Conservation (phyloP, 2,329 filamentous ascomycete genomes). For the Penicillium sp. region DNA sequence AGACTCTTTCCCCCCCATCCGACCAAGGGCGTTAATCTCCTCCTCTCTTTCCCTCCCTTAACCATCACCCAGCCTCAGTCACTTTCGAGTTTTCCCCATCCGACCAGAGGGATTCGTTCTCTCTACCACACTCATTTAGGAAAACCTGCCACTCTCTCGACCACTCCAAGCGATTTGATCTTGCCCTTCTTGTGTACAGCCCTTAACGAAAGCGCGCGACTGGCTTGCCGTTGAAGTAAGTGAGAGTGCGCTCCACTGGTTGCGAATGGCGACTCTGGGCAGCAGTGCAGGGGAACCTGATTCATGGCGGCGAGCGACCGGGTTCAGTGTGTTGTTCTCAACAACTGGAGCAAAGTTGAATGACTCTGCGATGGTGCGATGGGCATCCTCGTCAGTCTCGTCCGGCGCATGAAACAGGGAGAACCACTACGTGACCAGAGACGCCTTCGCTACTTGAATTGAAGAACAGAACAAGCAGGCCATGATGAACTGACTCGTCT, state of each 20-base stretch:
- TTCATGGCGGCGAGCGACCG: background rate
- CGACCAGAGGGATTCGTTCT: conserved; percentile 46
- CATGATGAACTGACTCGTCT: conserved; percentile 7
- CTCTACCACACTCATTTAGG: conserved; percentile 48
- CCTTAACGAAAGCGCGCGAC: conserved; percentile 32
- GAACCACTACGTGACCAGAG: background rate
- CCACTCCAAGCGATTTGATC: conserved; percentile 11
- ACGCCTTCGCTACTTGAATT: background rate
- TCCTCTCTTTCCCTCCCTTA: conserved; percentile 21
- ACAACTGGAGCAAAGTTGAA: background rate
- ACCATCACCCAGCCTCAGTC: conserved; percentile 23
- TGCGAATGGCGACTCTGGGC: background rate
- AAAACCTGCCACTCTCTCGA: conserved; percentile 36
- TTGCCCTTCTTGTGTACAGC: conserved; percentile 33
- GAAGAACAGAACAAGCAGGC: background rate
- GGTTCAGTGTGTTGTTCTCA: background rate
- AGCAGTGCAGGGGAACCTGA: background rate
- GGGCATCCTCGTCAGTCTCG: background rate
- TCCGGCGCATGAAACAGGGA: background rate
- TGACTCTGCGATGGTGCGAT: background rate
- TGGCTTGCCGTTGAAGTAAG: conserved; percentile 38
- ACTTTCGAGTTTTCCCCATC: conserved; percentile 42
- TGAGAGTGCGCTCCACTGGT: conserved; percentile 14
- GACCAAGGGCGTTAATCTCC: conserved; percentile 9
- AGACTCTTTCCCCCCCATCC: too few species aligned